A percentile compares a stretch with the other conserved stretches of the same genome.
Evolutionary conservation across 2,329 filamentous ascomycete species (phyloP).

Genomic region (Emergomyces orientalis): DNA sequence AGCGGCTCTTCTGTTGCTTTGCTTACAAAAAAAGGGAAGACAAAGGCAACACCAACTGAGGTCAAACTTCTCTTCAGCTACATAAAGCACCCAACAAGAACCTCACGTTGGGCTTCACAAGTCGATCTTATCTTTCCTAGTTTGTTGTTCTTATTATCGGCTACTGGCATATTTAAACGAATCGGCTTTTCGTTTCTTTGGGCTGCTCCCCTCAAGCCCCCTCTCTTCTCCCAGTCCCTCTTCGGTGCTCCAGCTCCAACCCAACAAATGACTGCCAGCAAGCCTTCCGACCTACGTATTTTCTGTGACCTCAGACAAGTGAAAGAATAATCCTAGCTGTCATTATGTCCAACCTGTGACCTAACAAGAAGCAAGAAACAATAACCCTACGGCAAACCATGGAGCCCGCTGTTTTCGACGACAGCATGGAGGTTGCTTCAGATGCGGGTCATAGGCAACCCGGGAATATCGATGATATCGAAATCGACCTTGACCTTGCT

Average conservation of each 20-base stretch:
- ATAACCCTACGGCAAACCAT: slow-evolving; percentile 19
- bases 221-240: too few relatives aligned
- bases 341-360: slow-evolving; percentile 1
- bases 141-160: not conserved
- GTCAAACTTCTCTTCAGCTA: not conserved
- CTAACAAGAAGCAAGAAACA: not conserved
- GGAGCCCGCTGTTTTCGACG: slow-evolving; percentile 32
- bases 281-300: slow-evolving; percentile 1
- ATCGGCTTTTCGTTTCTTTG: not conserved
- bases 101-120: not conserved
- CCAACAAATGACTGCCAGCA: not conserved
- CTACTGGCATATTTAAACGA: not conserved
- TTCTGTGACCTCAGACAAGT: not conserved
- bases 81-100: not conserved
- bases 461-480: slow-evolving; percentile 42
- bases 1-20: slow-evolving; percentile 6
- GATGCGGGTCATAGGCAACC: slow-evolving; percentile 33
- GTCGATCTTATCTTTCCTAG: not conserved
- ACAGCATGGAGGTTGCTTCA: slow-evolving; percentile 38
- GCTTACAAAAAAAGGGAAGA: slow-evolving; percentile 6
- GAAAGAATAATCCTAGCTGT: not conserved
- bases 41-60: not conserved
- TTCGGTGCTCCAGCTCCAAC: not conserved
- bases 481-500: slow-evolving; percentile 50
- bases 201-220: not conserved